Evolutionary conservation across 2,329 filamentous ascomycete genomes (phyloP), one percentile per base, ranked within the genome.

Genomic region (Alternaria arbusti): DNA sequence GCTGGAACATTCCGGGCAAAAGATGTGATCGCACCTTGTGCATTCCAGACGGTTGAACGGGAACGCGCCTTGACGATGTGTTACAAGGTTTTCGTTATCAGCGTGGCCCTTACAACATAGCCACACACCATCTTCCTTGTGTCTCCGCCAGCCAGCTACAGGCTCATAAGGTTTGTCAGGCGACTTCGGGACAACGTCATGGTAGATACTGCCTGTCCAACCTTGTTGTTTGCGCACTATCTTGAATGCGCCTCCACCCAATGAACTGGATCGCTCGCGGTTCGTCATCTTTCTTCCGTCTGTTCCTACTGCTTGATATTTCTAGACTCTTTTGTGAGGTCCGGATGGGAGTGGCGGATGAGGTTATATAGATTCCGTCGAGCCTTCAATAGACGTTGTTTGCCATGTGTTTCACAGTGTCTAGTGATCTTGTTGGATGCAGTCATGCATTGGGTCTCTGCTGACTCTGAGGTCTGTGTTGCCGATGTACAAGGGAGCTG

Each of bases 81-180:
- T 59, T 1, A 70, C 23, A 20, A 61, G 62, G 66, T 70, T 70
- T 17, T 66, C 61, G 32, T 64, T 57, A 5, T 36, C 59, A 36
- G 63, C 66, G 20, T 61, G 45, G 12, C 15, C 25, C 12, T 32
- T 32, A 32, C 63, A 68, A 54, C 66, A 70, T 11, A 61, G 40
- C 68, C 66, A 70, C 2, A 70, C 17, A 1, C 66, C 68, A 26
- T 70, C 63, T 5, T 66, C 57, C 36, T 40, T 17, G 17, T 7
- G 28, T 32, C n/a, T n/a, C 0, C 5, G 10, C 26, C 26, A 50
- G 26, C n/a, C 12, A 4, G 36, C 36, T 40, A 40, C 36, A 40
- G 36, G 36, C 36, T 40, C 36, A 1, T 40, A 40, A 2, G 36
- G 36, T 2, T 40, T 40, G 3, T 40, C 36, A 40, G 36, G 36